phyloP scores from a whole-genome alignment of 257 asterid genomes.

The Rubia yunnanensis region DNA sequence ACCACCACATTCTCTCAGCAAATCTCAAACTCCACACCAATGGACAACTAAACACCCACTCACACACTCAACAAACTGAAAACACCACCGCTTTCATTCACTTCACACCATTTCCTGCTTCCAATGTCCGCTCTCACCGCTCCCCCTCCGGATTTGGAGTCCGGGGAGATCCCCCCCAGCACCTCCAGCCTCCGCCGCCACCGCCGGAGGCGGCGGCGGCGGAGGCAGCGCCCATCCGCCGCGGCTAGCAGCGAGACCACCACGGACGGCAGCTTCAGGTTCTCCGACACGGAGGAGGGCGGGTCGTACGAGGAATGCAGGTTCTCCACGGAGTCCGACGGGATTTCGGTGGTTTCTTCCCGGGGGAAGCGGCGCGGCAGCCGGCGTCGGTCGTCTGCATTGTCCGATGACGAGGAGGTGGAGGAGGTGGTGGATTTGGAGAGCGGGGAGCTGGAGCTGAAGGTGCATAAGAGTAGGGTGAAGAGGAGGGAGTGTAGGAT shows the following conservation, averaged over 20 bases:
- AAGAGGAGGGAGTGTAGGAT: conserved; percentile 34
- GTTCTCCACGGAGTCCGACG: conserved; percentile 23
- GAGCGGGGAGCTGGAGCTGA: conserved; percentile 35
- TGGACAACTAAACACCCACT: neutral
- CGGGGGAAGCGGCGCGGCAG: conserved; percentile 12
- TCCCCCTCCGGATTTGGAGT: conserved; percentile 19
- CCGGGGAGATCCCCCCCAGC: neutral
- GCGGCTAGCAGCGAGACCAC: conserved; percentile 42
- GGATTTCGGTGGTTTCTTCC: conserved; percentile 18
- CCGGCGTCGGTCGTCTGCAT: conserved; percentile 18
- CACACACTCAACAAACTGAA: neutral
- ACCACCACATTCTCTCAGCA: neutral
- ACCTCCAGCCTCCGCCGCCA: conserved; percentile 19
- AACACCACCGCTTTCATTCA: too few relatives aligned
- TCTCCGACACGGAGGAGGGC: conserved; percentile 37
- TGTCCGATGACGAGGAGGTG: conserved; percentile 12
- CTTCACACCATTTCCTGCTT: neutral
- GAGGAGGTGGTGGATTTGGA: conserved; percentile 34
- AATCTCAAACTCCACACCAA: neutral
- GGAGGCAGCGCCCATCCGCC: conserved; percentile 24
- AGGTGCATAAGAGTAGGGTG: conserved; percentile 16
- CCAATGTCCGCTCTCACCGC: conserved; percentile 23
- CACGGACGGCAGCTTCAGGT: conserved; percentile 39
- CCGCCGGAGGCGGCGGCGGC: conserved; percentile 25
- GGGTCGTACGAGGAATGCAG: conserved; percentile 28